These are phyloP conservation scores for Calonectria pseudoturangicola DNA, from an alignment of 2,329 filamentous ascomycete species.

Conservation along the genomic window DNA sequence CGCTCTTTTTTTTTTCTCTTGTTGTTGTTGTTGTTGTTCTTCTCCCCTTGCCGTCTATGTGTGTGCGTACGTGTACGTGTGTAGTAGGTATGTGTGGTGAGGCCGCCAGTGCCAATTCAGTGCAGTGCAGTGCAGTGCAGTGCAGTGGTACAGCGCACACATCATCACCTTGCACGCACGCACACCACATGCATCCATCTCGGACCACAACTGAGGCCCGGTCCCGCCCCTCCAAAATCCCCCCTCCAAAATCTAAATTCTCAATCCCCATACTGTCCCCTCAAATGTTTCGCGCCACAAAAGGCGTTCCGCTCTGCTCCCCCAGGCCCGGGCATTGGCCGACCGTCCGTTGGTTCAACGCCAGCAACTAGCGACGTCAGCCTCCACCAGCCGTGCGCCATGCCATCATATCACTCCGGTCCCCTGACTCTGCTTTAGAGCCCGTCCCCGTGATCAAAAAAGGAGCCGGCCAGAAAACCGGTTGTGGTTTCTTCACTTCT, in stretches of 20 bases:
- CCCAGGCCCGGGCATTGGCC: constrained; percentile 11
- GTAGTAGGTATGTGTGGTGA: no score
- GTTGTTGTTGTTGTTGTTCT: no score
- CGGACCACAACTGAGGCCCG: constrained; percentile 12
- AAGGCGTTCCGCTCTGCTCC: constrained; percentile 13
- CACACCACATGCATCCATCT: not conserved
- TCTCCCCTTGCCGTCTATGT: no score
- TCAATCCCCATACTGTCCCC: not conserved
- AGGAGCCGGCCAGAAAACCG: not conserved
- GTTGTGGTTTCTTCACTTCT: not conserved
- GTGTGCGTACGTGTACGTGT: no score
- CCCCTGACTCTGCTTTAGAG: constrained; percentile 7
- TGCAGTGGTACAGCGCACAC: no score
- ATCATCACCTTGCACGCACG: no score
- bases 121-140: no score
- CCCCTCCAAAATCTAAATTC: not conserved
- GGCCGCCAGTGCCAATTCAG: no score
- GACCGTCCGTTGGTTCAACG: constrained; percentile 16
- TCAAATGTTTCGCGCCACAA: constrained; percentile 29
- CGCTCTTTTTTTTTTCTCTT: not conserved
- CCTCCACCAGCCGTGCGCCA: constrained; percentile 32
- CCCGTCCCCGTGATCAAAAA: constrained; percentile 20
- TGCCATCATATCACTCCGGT: constrained; percentile 29
- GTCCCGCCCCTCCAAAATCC: constrained; percentile 7
- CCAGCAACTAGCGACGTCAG: constrained; percentile 19